Base-by-base conservation (phyloP, 129 eudicot genomes). In the Flaveria trinervia region DNA sequence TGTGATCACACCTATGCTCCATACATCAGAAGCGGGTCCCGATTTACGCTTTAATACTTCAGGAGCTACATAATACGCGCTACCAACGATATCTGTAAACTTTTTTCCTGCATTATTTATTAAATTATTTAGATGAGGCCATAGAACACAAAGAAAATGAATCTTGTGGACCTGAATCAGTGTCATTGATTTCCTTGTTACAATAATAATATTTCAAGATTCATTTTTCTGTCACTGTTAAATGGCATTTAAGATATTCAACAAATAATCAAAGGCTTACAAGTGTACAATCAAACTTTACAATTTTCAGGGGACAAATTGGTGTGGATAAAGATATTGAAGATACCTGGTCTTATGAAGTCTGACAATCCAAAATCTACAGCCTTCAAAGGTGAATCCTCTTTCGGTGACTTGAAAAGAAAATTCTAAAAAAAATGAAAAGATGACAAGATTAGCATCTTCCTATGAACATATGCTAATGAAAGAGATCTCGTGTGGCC, bases 1-100 rank as follows among this genome's bases (percentile, higher is more conserved):
- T 15, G 97, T 94, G 39, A 91, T 94, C 60, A 94, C 98, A 72
- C 98, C 97, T 75, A 94, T 94, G 81, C 98, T 94, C 98, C 98
- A 94, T 22, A 86, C 98, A 86, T 94, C 98, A 14, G 98, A 94
- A 67, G 89, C 96, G 0, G 97, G 97, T 15, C 98, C 98, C 7
- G 98, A 94, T 82, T 84, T 91, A 5, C 97, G 92, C 73, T 89
- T 94, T 66, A 94, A 71, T 50, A 94, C 98, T 86, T 94, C 98
- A 3, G 98, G 97, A 60, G 97, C 97, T 54, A 94, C 98, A 84
- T 94, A 94, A 70, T 94, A 94, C 28, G 97, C 98, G 80, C 98
- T 94, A 44, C 98, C 98, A 48, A 94, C 98, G 48, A 94, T 91
- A 77, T 94, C 98, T 52, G 81, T 86, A 68, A 94, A 94, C 51